Conservation (phyloP, 306 rosid genomes). For the Cucurbita moschata region DNA sequence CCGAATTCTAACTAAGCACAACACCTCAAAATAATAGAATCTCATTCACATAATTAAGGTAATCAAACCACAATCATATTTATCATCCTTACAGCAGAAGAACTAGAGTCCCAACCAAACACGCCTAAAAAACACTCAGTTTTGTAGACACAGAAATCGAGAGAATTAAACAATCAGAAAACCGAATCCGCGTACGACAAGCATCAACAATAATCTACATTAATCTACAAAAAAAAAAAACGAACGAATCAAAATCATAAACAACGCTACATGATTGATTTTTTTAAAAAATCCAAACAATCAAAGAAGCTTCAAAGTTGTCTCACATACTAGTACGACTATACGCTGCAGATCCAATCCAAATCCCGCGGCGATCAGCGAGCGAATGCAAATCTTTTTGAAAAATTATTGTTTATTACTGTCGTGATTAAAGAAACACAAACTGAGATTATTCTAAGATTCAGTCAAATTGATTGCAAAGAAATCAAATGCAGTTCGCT, state of each 20-base stretch:
- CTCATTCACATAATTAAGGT: not conserved
- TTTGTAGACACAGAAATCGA: not conserved
- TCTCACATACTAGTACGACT: not conserved
- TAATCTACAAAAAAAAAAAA: not conserved
- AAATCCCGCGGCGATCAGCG: not conserved
- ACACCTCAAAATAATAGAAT: not conserved
- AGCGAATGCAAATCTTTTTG: not conserved
- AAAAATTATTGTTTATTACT: not conserved
- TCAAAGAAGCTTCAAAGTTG: not conserved
- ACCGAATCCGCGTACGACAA: not conserved
- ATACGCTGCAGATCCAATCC: slow-evolving; percentile 32
- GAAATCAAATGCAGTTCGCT: not conserved
- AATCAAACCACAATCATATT: not conserved
- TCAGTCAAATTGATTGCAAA: slow-evolving; percentile 7
- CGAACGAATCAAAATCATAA: not conserved
- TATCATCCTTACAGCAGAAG: slow-evolving; percentile 2
- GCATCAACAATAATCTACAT: not conserved
- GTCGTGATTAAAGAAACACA: not conserved
- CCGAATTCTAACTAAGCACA: not conserved
- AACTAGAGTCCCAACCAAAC: not conserved
- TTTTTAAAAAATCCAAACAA: not conserved
- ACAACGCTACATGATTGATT: not conserved
- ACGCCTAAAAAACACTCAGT: not conserved
- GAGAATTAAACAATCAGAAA: not conserved
- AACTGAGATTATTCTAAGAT: not conserved